Percentiles rank a stretch among this genome's conserved stretches.
These are phyloP conservation scores for Apiotrichum sp. DNA, from an alignment of 1,284 basidiomycete species.

Conservation along the genomic window DNA sequence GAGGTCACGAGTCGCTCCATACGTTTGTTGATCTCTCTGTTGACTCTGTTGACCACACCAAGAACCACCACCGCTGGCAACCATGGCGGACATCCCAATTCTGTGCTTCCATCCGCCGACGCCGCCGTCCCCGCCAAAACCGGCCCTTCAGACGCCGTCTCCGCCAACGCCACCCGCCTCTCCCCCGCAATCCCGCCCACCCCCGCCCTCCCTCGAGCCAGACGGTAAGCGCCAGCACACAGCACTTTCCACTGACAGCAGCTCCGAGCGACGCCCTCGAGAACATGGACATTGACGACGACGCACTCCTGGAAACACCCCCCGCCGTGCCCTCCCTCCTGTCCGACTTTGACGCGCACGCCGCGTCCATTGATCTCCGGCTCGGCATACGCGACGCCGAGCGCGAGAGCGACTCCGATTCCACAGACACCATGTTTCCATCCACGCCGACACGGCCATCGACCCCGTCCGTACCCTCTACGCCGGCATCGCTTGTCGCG, in stretches of 20 bases:
- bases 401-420: too few relatives aligned
- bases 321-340: neutral
- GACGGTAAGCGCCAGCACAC: neutral
- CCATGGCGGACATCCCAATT: neutral
- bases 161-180: neutral
- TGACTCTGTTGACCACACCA: too few relatives aligned
- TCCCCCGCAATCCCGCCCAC: neutral
- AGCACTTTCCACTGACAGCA: neutral
- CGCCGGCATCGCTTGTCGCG: neutral
- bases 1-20: neutral
- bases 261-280: neutral
- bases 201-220: neutral
- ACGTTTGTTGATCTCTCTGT: neutral
- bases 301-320: neutral
- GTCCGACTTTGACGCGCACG: neutral
- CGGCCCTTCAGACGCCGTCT: too few relatives aligned
- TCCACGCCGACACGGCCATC: neutral
- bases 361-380: neutral
- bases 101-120: neutral
- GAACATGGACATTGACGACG: neutral
- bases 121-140: neutral
- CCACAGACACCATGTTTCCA: too few relatives aligned
- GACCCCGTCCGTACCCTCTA: neutral
- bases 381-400: neutral
- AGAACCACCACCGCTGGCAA: neutral